These are phyloP conservation scores for Aeschynomene evenia DNA, from an alignment of 306 rosid genomes.

Conservation along the genomic window DNA sequence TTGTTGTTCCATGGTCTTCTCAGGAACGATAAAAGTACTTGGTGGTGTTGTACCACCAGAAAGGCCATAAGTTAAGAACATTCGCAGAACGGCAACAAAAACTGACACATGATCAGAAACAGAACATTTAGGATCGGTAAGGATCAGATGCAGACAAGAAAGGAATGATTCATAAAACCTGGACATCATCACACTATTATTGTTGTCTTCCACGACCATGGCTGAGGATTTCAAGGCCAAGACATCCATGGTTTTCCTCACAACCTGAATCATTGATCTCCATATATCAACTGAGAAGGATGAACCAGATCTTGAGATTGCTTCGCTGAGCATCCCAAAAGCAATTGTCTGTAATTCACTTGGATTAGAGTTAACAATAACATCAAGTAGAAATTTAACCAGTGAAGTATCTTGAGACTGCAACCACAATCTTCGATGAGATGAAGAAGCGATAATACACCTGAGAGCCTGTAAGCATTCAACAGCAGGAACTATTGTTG, in stretches of 20 bases:
- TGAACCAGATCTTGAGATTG: slow-evolving; percentile 64
- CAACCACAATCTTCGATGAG: slow-evolving; percentile 51
- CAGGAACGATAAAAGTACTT: slow-evolving; percentile 34
- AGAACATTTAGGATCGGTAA: slow-evolving; percentile 62
- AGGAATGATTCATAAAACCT: slow-evolving; percentile 86
- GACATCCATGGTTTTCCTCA: slow-evolving; percentile 81
- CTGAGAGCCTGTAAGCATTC: slow-evolving; percentile 70
- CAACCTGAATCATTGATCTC: slow-evolving; percentile 73
- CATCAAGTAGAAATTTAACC: slow-evolving; percentile 66
- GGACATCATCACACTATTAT: slow-evolving; percentile 57
- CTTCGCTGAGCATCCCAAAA: slow-evolving; percentile 67
- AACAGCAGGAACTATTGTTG: slow-evolving; percentile 34
- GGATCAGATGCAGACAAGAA: slow-evolving; percentile 72
- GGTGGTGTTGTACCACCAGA: slow-evolving; percentile 44
- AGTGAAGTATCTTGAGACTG: slow-evolving; percentile 55
- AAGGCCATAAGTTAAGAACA: slow-evolving; percentile 76
- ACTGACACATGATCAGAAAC: slow-evolving; percentile 88
- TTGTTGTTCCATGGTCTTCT: slow-evolving; percentile 50
- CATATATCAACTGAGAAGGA: slow-evolving; percentile 63
- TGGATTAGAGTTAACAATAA: slow-evolving; percentile 58
- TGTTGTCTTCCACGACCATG: too few species aligned
- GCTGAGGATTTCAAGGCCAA: slow-evolving; percentile 57
- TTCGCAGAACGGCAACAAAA: slow-evolving; percentile 72
- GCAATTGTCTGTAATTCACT: slow-evolving; percentile 73
- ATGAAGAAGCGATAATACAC: slow-evolving; percentile 50